Conservation (phyloP, 2,329 filamentous ascomycete genomes). For the Trichoderma brevicompactum region DNA sequence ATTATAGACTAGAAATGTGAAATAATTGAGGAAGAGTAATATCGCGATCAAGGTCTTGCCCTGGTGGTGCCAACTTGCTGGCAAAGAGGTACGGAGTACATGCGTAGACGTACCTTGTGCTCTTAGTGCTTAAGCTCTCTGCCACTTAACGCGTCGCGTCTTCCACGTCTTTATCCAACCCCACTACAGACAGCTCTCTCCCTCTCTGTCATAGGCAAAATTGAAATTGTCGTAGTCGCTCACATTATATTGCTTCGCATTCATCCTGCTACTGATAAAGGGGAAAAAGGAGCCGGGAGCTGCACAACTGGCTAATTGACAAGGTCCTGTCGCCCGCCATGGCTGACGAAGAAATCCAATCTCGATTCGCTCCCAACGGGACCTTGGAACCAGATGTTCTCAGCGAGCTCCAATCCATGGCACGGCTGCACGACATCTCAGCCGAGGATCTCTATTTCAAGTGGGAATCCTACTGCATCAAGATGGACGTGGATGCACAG, state of each 20-base stretch:
- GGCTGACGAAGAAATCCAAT: conserved; percentile 44
- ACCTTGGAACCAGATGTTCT: conserved; percentile 76
- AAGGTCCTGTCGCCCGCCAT: conserved; percentile 36
- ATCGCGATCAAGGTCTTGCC: no score
- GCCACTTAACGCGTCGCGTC: conserved; percentile 29
- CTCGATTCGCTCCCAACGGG: conserved; percentile 45
- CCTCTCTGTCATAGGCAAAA: conserved; percentile 6
- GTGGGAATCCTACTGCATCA: conserved; percentile 98
- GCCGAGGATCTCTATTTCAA: conserved; percentile 94
- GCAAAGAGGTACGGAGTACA: neutral
- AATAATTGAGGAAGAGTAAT: no score
- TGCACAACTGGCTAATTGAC: conserved; percentile 2
- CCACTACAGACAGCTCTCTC: conserved; percentile 20
- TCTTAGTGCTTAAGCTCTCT: conserved; percentile 2
- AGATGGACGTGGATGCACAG: conserved; percentile 82
- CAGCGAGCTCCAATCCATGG: conserved; percentile 81
- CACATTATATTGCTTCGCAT: neutral
- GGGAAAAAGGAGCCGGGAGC: neutral
- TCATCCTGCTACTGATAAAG: neutral
- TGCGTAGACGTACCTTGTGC: neutral
- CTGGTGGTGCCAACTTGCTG: no score
- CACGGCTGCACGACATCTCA: conserved; percentile 79
- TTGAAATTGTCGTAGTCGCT: neutral
- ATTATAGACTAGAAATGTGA: no score
- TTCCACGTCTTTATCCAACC: conserved; percentile 6